A percentile compares a stretch with the other conserved stretches of the same genome.
These are phyloP conservation scores for Musa balbisiana DNA, from an alignment of 202 grass and related monocot genomes.

Conservation along the genomic window DNA sequence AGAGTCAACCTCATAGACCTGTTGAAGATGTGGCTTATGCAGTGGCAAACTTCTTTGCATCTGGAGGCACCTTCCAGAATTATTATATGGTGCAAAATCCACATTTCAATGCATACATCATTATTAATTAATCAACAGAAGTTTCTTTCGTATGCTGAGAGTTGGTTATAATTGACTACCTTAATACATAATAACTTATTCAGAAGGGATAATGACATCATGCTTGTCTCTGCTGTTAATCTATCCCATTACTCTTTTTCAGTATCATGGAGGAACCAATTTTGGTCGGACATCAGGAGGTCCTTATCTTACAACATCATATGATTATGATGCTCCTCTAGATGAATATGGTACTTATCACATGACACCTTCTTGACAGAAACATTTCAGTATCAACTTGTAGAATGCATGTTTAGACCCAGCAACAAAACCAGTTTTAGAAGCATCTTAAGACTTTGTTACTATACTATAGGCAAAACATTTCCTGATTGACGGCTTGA, in stretches of 20 bases:
- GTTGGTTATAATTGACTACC: no score
- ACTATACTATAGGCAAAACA: no score
- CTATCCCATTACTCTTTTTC: background rate
- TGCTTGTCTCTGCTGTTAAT: background rate
- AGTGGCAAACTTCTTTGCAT: slow-evolving; percentile 4
- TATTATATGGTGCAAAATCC: slow-evolving; percentile 7
- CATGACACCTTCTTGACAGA: background rate
- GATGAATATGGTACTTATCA: slow-evolving; percentile 66
- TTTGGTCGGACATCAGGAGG: slow-evolving; percentile 67
- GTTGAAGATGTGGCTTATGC: slow-evolving; percentile 13
- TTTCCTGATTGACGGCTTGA: no score
- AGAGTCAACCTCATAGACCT: slow-evolving; percentile 1
- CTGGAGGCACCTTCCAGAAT: slow-evolving; percentile 1
- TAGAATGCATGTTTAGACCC: background rate
- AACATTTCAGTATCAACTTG: background rate
- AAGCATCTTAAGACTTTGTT: no score
- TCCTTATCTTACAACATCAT: slow-evolving; percentile 73
- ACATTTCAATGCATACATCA: background rate
- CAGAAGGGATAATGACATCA: background rate
- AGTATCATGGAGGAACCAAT: slow-evolving; percentile 87
- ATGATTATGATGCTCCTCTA: slow-evolving; percentile 83
- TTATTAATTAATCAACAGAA: background rate
- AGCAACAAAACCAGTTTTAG: background rate
- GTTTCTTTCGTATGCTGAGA: background rate
- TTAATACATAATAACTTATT: background rate